Evolutionary conservation across 2,329 filamentous ascomycete species (phyloP), one percentile per base, ranked within the genome.

Genomic region (Fusarium haematococcum): DNA sequence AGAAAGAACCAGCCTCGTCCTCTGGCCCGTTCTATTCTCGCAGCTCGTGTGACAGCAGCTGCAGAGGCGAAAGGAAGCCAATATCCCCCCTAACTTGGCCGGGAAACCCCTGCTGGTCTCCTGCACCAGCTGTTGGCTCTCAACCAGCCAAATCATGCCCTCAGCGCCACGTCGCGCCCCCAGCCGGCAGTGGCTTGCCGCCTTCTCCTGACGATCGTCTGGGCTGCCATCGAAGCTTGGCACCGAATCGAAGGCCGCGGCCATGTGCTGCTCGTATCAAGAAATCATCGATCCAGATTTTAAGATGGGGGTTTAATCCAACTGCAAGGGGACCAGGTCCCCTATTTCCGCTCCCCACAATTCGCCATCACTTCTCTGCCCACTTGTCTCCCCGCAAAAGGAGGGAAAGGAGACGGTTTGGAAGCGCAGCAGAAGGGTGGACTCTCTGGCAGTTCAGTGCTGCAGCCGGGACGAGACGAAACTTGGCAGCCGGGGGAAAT

Each of bases 141-240:
- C 10, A 62, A 37, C 68, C 57, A 69, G 27, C 68, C 60, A 74
- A 67, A 65, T 37, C 32, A 65, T 27, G n/a, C 32, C 25, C 27
- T 33, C 43, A 57, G 57, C 54, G 70, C 69, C 65, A 74, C 63
- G 65, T 65, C 63, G 48, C 63, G 68, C 27, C 65, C 71, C 57
- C 56, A 61, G 69, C 48, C 67, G 67, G 65, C 71, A 74, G 75
- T 75, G 69, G 74, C 68, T 69, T 73, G 63, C 65, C 69, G 65
- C 73, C 67, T 71, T 76, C 75, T 75, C 77, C 75, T 78, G 75
- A 77, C 66, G 74, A 78, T 77, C 75, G 63, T 66, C 63, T 37
- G 59, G 27, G 48, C 63, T 69, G 61, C 64, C 63, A 68, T 63
- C 32, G 43, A 68, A 68, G 70, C 70, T 75, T 77, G 68, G 71